Percentiles rank a stretch among this genome's conserved stretches.
Conservation (phyloP, 768 basidiomycete genomes). For the Termitomyces sp. region DNA sequence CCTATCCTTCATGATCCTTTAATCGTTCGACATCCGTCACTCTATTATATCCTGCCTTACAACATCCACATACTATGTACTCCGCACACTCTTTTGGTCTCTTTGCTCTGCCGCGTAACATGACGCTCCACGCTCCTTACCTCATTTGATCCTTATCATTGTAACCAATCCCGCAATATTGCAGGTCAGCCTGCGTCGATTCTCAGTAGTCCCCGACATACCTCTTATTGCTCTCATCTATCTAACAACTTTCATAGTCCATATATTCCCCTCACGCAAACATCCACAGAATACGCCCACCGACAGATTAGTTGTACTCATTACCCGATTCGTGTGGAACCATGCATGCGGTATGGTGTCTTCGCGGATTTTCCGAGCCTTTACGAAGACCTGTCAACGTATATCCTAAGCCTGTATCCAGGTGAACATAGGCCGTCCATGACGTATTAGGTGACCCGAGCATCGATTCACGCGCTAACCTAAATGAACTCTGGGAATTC, state of each 20-base stretch:
- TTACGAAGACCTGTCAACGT: too few relatives aligned
- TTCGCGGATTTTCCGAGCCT: too few relatives aligned
- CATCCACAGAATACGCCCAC: background rate
- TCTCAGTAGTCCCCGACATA: background rate
- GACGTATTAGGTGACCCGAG: too few relatives aligned
- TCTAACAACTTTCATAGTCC: background rate
- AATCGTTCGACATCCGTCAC: background rate
- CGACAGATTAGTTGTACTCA: background rate
- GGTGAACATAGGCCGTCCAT: too few relatives aligned
- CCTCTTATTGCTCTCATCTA: conserved; percentile 8
- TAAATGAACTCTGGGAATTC: too few relatives aligned
- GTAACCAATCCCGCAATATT: background rate
- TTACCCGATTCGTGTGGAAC: background rate
- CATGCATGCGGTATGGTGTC: background rate
- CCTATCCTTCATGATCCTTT: background rate
- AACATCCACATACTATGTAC: background rate
- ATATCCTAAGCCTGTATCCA: too few relatives aligned
- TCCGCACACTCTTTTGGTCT: conserved; percentile 10
- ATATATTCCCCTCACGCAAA: background rate
- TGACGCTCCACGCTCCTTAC: conserved; percentile 11
- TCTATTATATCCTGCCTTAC: background rate
- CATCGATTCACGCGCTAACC: too few relatives aligned
- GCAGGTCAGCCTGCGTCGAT: background rate
- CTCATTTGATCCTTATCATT: background rate
- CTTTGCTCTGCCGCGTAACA: background rate